Base-by-base conservation (phyloP, 2,329 filamentous ascomycete genomes). In the Penicillium sp. region DNA sequence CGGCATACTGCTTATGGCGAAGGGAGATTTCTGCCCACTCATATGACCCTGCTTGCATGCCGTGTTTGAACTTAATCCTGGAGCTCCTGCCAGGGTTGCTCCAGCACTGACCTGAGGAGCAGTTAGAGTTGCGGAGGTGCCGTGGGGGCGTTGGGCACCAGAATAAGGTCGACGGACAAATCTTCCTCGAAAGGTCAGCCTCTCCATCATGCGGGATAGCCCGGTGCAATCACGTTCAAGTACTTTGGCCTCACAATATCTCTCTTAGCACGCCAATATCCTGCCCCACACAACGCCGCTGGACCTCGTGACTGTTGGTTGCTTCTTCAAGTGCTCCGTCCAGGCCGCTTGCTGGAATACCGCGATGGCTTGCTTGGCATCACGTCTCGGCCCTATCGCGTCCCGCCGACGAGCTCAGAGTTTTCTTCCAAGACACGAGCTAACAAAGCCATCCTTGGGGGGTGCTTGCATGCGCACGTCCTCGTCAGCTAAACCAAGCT, bases 391-490 rank as follows among this genome's bases (percentile, higher is more conserved):
- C 44, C 44, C 48, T 50, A 31, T 31, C 17, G 48, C 17, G 30
- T 50, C n/a, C 29, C 26, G 26, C 13, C 15, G 26, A 17, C 48
- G n/a, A 19, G 48, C 30, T 48, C 53, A 56, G 45, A 48, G 44
- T 48, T 48, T 46, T 38, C 51, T 17, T 44, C 51, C 38, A 48
- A 46, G 44, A 31, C n/a, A 13, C 53, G 15, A 56, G 53, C 53
- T 56, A 47, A 29, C 13, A 54, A 26, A 26, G 2, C 17, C n/a
- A 17, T n/a, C 38, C 13, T 54, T 29, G 52, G 52, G 52, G 52
- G 52, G 38, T 54, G 23, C 52, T 54, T 54, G 52, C 52, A 31
- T 46, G 53, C 35, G 44, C 53, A 56, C 53, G 53, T 47, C 53
- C 53, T 29, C 41, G 31, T 5, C 23, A 38, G 31, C 5, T 31